Conservation (phyloP, 352 stramenopile species). For the Phytophthora chlamydospora region DNA sequence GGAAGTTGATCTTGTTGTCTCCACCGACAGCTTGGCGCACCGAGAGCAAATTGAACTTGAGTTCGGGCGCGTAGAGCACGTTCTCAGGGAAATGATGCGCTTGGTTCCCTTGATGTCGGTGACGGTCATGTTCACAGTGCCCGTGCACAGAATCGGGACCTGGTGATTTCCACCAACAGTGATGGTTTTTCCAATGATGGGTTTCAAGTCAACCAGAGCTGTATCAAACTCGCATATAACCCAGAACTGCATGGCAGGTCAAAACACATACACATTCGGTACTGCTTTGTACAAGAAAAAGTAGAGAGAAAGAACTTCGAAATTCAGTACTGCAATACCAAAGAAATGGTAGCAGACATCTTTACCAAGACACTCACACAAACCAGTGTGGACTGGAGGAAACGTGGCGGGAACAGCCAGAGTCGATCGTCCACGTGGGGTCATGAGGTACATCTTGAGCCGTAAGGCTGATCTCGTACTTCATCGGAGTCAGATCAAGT, state of each 20-base stretch:
- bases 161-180: conserved; percentile 25
- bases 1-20: conserved; percentile 25
- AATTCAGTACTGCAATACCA: conserved; percentile 5
- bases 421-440: conserved; percentile 18
- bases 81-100: conserved; percentile 3
- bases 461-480: background rate
- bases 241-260: too few relatives aligned
- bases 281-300: too few relatives aligned
- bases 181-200: conserved; percentile 9
- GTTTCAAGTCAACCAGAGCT: background rate
- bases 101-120: conserved; percentile 12
- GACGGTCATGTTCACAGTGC: conserved; percentile 11
- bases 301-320: too few relatives aligned
- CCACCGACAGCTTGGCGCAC: conserved; percentile 16
- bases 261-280: too few relatives aligned
- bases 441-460: background rate
- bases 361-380: background rate
- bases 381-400: conserved; percentile 12
- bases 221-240: too few relatives aligned
- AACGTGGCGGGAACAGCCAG: conserved; percentile 19
- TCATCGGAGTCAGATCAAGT: conserved; percentile 3
- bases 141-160: conserved; percentile 9
- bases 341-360: conserved; percentile 17
- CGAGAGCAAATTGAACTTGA: conserved; percentile 16
- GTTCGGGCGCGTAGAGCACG: conserved; percentile 13